Evolutionary conservation across 2,329 filamentous ascomycete species (phyloP), one percentile per base, ranked within the genome.

Genomic region (Monosporascus ibericus): DNA sequence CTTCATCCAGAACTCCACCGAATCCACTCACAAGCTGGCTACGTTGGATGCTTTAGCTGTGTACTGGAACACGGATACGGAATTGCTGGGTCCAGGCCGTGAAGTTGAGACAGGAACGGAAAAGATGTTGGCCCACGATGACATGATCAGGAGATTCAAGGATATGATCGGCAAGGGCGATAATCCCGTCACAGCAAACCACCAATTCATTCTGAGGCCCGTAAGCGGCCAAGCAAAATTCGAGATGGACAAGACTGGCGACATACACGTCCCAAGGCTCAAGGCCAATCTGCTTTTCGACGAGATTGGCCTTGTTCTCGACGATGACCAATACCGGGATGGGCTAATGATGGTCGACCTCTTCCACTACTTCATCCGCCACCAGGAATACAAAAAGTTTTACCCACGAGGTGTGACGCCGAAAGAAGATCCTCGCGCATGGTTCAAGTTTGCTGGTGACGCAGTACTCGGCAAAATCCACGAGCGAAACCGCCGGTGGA

Each of bases 31-130:
- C 75, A 99, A 99, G 72, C 79, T 99, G 46, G 94, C 92, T 6
- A 95, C 87, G 3, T 78, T 99, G 17, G 90, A 90, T 34, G 90
- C 92, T 5, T 74, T 99, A 48, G 91, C 94, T 3, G 81, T 97
- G 9, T 99, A 99, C 71, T 99, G 95, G 94, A 95, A 99, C 68
- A 99, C 94, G 1, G 92, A 99, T 68, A 84, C 91, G 1, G 79
- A 86, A 25, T 79, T 99, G 4, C 78, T 97, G 44, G 90, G 91
- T 14, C 85, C 88, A 5, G 91, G 91, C 7, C 86, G 88, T 60
- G 90, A 94, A 59, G 82, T 82, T 3, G 76, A 84, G 54, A 75
- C 79, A 8, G 72, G 75, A 3, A 81, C 76, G 34, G 76, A 80
- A 11, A 80, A 89, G 57, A 72, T 80, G 8, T 77, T 88, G 49